Conservation (phyloP, 371 early-diverging fungal genomes). For the Phascolomyces articulosus region DNA sequence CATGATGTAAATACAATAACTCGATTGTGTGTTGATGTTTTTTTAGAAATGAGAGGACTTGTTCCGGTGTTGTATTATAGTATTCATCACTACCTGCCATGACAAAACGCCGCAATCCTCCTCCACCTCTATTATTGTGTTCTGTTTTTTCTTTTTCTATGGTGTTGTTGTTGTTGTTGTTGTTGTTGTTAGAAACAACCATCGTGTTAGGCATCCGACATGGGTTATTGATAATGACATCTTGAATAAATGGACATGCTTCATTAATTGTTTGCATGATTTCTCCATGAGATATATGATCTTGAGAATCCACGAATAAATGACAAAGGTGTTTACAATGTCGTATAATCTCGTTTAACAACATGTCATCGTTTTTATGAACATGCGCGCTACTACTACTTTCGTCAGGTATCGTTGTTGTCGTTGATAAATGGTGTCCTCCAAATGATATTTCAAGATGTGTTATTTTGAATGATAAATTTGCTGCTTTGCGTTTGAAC, state of each 20-base stretch:
- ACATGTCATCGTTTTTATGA: neutral
- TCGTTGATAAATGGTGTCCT: neutral
- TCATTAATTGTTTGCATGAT: neutral
- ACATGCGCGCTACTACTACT: too few species aligned
- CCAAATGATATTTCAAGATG: neutral
- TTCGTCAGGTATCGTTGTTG: too few species aligned
- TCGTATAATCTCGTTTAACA: neutral
- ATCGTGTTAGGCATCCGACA: neutral
- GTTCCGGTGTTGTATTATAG: neutral
- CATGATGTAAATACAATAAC: neutral
- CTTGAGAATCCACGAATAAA: neutral
- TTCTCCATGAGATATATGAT: neutral
- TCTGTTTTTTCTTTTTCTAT: neutral
- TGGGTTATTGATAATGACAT: neutral
- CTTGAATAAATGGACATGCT: neutral
- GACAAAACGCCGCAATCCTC: neutral
- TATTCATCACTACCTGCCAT: neutral
- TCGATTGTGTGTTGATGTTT: neutral
- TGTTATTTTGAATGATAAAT: neutral
- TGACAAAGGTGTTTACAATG: neutral
- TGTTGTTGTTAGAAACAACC: neutral
- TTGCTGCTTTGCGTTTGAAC: neutral
- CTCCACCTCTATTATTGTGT: too few species aligned
- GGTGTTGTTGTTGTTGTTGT: too few species aligned
- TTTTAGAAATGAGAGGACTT: neutral